Base-by-base conservation (phyloP, 345 rosid species). In the Euphorbia tirucalli region DNA sequence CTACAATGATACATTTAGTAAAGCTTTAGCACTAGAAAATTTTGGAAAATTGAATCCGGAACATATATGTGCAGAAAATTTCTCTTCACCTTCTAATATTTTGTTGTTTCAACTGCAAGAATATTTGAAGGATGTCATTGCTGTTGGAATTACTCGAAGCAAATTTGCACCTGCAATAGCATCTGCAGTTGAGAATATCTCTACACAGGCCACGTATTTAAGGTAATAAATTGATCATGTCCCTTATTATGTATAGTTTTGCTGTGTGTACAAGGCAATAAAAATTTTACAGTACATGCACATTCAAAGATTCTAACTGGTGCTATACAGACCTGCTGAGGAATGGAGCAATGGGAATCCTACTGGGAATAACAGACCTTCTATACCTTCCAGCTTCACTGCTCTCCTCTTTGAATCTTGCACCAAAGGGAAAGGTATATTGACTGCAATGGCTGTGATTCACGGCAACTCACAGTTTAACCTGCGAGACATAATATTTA, bases 351-450 rank as follows among this genome's bases (percentile, higher is more conserved):
- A 44, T 25, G 18, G 7, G 54, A 44, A n/a, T 43, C 65, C 66
- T 44, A 16, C 22, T 70, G 41, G 27, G 67, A 63, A 44, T 48
- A 48, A 27, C 21, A 48, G 25, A 57, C 30, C 61, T 39, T 7
- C 75, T 27, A 41, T 58, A 56, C 75, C 79, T 49, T 22, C 56
- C 30, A 58, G 61, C 71, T 70, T 57, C 52, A 44, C 66, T 19
- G 57, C 66, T 24, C 65, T 56, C 2, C 59, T 71, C 1, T 27
- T 57, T 44, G 68, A 65, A 59, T 30, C 66, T 31, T 62, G 64
- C 79, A 70, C 10, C 55, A 57, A 8, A 14, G 52, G 44, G 21
- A 48, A 65, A 35, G 79, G 74, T 76, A 35, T 28, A 10, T 9
- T n/a, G 31, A 48, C 58, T n/a, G 30, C 18, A 4, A 21, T 64